Conservation (phyloP, 2,329 filamentous ascomycete genomes). For the Didymella keratinophila region DNA sequence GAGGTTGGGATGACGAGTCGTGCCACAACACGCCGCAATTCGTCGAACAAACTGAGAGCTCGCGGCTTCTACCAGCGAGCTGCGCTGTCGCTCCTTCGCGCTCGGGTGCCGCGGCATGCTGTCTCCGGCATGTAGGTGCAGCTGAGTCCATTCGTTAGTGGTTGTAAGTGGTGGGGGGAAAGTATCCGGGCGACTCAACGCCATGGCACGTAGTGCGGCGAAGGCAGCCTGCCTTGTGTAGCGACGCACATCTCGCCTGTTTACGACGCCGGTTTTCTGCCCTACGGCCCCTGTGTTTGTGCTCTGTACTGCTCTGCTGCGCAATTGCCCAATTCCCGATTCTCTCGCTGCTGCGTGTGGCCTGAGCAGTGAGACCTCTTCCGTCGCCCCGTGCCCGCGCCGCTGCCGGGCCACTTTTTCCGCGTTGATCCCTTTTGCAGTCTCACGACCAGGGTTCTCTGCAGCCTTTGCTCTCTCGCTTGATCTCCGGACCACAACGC, state of each 20-base stretch:
- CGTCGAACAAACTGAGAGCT: conserved; percentile 10
- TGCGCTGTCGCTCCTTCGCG: conserved; percentile 3
- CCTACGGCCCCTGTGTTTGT: not conserved
- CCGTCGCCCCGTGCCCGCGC: conserved; percentile 18
- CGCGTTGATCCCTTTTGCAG: conserved; percentile 17
- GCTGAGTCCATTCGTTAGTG: not conserved
- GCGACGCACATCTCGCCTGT: conserved; percentile 15
- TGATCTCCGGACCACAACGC: conserved; percentile 13
- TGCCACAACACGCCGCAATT: conserved; percentile 7
- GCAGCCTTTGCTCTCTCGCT: conserved; percentile 12
- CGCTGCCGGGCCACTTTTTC: conserved; percentile 16
- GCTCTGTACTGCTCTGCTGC: conserved; percentile 4
- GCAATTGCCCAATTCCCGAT: conserved; percentile 1
- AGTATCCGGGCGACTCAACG: not conserved
- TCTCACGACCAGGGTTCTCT: conserved; percentile 12
- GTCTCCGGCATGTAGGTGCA: not conserved
- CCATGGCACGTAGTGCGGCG: conserved; percentile 9
- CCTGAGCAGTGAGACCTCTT: conserved; percentile 16
- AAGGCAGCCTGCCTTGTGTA: conserved; percentile 11
- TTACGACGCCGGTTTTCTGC: conserved; percentile 10
- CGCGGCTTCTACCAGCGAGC: conserved; percentile 3
- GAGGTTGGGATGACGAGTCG: conserved; percentile 17
- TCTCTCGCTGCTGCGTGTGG: conserved; percentile 13
- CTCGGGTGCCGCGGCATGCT: conserved; percentile 3
- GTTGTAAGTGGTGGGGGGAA: not conserved